Evolutionary conservation across 768 basidiomycete genomes (phyloP).

Genomic region (Tricholoma sp.): DNA sequence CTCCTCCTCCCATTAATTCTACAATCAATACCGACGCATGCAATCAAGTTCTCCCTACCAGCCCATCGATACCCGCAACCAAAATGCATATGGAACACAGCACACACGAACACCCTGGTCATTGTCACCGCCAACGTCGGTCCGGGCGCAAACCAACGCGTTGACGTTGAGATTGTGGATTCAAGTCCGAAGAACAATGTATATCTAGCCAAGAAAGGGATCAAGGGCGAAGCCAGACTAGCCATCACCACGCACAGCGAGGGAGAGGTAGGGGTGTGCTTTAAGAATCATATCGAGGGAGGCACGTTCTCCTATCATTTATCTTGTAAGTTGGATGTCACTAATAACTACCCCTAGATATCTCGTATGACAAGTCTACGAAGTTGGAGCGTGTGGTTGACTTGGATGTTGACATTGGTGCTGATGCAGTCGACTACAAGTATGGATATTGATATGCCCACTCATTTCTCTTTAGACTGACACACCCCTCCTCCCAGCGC

Average conservation of each 20-base stretch:
- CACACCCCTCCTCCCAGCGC: constrained; percentile 50
- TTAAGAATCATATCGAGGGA: constrained; percentile 73
- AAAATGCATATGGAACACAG: constrained; percentile 96
- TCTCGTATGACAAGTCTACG: constrained; percentile 39
- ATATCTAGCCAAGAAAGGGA: constrained; percentile 83
- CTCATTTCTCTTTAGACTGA: not conserved
- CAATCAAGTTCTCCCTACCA: constrained; percentile 82
- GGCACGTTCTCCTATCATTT: constrained; percentile 43
- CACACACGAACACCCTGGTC: constrained; percentile 80
- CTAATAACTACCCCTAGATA: constrained; percentile 28
- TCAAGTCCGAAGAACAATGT: constrained; percentile 80
- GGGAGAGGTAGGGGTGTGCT: constrained; percentile 94
- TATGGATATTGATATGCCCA: constrained; percentile 32
- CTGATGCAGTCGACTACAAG: constrained; percentile 99
- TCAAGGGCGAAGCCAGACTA: constrained; percentile 87
- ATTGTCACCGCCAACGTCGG: constrained; percentile 95
- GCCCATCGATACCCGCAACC: constrained; percentile 66
- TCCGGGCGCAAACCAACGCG: constrained; percentile 66
- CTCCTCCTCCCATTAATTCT: constrained; percentile 26
- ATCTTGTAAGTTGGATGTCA: not conserved
- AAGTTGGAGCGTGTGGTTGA: constrained; percentile 71
- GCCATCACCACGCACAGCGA: constrained; percentile 92
- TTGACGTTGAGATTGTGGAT: constrained; percentile 94
- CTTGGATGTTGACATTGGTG: constrained; percentile 95
- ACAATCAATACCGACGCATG: constrained; percentile 27